A percentile compares a stretch with the other conserved stretches of the same genome.
phyloP scores from a whole-genome alignment of 108 stramenopile species.

The Skeletonema tropicum region DNA sequence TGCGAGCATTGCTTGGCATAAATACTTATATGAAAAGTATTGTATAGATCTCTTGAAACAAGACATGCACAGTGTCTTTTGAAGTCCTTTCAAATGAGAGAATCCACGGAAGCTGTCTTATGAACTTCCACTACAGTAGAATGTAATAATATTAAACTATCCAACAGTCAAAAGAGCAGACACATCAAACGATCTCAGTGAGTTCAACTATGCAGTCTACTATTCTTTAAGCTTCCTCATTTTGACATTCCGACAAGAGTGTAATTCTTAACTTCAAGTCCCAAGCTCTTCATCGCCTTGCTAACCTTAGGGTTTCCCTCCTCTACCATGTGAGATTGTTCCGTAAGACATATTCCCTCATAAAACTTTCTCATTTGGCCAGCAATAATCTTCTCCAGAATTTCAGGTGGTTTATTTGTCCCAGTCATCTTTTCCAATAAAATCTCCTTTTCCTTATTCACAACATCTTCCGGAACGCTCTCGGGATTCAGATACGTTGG shows the following conservation, averaged over 20 bases:
- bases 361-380: constrained; percentile 81
- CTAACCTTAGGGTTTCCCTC: constrained; percentile 73
- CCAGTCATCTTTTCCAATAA: constrained; percentile 59
- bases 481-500: constrained; percentile 74
- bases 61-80: not conserved
- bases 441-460: constrained; percentile 75
- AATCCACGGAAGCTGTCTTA: not conserved
- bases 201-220: not conserved
- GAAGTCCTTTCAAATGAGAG: not conserved
- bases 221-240: not conserved
- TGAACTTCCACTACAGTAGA: not conserved
- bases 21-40: not conserved
- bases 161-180: not conserved
- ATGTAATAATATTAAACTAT: not conserved
- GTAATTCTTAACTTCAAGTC: constrained; percentile 37
- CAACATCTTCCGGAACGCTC: constrained; percentile 60
- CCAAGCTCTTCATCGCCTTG: constrained; percentile 29
- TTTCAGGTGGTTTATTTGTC: constrained; percentile 73
- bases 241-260: constrained; percentile 12
- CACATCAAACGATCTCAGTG: not conserved
- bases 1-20: not conserved
- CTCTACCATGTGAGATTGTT: constrained; percentile 83
- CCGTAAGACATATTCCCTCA: constrained; percentile 67
- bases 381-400: constrained; percentile 78
- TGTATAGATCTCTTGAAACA: not conserved